Evolutionary conservation across 352 stramenopile genomes (phyloP), one percentile per base, ranked within the genome.

Genomic region (Globisporangium spinosum): DNA sequence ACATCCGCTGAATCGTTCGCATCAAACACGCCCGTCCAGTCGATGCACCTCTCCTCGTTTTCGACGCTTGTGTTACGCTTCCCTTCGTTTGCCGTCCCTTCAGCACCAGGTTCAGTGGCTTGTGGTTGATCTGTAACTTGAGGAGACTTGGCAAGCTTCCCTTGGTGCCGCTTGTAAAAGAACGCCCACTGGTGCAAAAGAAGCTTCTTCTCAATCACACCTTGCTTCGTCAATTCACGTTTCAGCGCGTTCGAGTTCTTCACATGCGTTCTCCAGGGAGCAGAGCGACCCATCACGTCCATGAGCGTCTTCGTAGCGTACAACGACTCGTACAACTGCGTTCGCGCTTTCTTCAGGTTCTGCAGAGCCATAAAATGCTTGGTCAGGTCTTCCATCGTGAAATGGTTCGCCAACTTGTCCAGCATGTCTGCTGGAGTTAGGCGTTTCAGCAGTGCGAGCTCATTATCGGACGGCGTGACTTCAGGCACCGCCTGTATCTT

Each of bases 211-310:
- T 90, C 78, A 25, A 93, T 84, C 20, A 62, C 71, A 6, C 71
- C 43, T 65, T 93, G 83, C 56, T 79, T 83, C 0, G 63, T 65
- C 35, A 88, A 71, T 58, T 93, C 83, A 4, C 66, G 60, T 62
- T 90, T 91, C 10, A 93, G 62, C 13, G 68, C 74, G 40, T 93
- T 91, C 0, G 77, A 87, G 43, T 90, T 74, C 53, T 87, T 78
- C 0, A 93, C 72, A 8, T 91, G 85, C 4, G 70, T 74, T 15
- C 85, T 80, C 83, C 85, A 93, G 7, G 74, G 83, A 0, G 75
- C 83, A 29, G 79, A 77, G 43, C 75, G 81, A 5, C 85, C 80
- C 23, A 93, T 70, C 43, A 86, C 69, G 5, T 77, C 80, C 78
- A 91, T 89, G n/a, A 82, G 68, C 49, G 70, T 65, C 40, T 78